Base-by-base conservation (phyloP, 2,329 filamentous ascomycete species). In the Claviceps humidiphila region DNA sequence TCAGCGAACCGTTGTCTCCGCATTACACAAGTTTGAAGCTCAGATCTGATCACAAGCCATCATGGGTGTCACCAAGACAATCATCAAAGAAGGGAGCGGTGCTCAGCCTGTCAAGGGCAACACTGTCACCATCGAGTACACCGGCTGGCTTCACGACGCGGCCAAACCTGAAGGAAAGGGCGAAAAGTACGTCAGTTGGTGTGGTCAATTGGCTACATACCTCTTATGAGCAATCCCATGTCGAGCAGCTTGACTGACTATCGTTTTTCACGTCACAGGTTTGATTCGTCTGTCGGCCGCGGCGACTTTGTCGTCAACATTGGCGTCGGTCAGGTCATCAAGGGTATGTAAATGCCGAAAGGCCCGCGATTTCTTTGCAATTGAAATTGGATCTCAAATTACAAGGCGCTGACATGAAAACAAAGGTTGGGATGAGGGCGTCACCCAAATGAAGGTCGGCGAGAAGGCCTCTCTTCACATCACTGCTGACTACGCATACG, bases 401-500 rank as follows among this genome's bases (percentile, higher is more conserved):
- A 41, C 55, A 51, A 50, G 55, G 40, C 13, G 39, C 26, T 53
- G 45, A 51, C 30, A 42, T 40, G 47, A 47, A 38, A 20, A 24
- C 45, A 22, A 46, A 89, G 87, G 81, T 60, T 94, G 81, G 89
- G 89, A 89, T 64, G 83, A 95, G 71, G 90, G 85, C 59, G 89
- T 97, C 51, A 72, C 74, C 49, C 74, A 81, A 65, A 96, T 98
- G 91, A 84, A 84, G 66, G 74, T 95, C 54, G 90, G 91, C 66
- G 91, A 97, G 78, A 91, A 87, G 74, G 84, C 89, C 51, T 87
- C 81, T 50, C 76, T 98, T 58, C 85, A 83, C 59, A 96, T 97
- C 65, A 78, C 83, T 57, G 76, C 53, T 38, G 57, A 58, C 50
- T 57, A 38, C 37, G 57, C 42, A 16, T 59, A 59, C 47, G 57